Conservation (phyloP, 2,329 filamentous ascomycete species). For the Balansia obtecta region DNA sequence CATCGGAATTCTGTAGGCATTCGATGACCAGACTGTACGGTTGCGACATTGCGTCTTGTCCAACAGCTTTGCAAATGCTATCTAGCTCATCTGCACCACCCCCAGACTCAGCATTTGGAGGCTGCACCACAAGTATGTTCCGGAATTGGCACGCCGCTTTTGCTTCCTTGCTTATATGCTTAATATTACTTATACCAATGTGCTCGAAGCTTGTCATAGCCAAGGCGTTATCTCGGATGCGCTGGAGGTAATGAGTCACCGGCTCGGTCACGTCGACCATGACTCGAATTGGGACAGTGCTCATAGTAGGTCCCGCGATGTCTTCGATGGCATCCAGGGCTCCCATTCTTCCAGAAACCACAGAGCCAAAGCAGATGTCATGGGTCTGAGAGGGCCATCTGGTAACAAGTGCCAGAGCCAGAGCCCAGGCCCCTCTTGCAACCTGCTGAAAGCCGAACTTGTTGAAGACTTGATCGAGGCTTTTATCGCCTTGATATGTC, state of each 20-base stretch:
- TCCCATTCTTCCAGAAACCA: conserved; percentile 13
- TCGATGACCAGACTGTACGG: neutral
- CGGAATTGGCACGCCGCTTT: neutral
- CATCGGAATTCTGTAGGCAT: conserved; percentile 20
- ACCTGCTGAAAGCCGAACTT: conserved; percentile 3
- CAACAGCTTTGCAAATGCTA: neutral
- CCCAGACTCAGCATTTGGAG: neutral
- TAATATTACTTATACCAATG: conserved; percentile 13
- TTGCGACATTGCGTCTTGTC: neutral
- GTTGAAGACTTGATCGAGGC: neutral
- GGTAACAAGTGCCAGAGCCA: conserved; percentile 10
- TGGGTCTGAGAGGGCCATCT: conserved; percentile 4
- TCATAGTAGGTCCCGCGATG: conserved; percentile 12
- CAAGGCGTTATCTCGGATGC: conserved; percentile 8
- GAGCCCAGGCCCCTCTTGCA: conserved; percentile 15
- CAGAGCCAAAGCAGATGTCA: conserved; percentile 14
- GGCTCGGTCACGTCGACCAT: conserved; percentile 3
- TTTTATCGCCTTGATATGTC: neutral
- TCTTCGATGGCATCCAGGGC: conserved; percentile 11
- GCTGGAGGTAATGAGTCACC: conserved; percentile 8
- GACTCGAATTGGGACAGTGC: conserved; percentile 10
- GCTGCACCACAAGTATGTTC: neutral
- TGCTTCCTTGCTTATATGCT: conserved; percentile 5
- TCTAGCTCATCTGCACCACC: neutral
- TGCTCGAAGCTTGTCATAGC: conserved; percentile 10